Base-by-base conservation (phyloP, 768 basidiomycete genomes). In the Inosperma sp. region DNA sequence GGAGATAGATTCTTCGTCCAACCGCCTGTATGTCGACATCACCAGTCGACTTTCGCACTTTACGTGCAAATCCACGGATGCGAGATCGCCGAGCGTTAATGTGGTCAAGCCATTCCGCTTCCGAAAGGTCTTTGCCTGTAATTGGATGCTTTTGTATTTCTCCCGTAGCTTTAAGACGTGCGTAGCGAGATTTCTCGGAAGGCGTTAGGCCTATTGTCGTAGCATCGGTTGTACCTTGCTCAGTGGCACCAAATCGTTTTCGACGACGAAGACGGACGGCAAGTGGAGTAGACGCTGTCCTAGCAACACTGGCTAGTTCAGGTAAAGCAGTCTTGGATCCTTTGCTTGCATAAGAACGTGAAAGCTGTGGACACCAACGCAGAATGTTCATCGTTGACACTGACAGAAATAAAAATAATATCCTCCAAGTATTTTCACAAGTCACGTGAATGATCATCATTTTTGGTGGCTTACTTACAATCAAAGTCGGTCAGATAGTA, bases 1-100 rank as follows among this genome's bases (percentile, higher is more conserved):
- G 93, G 30, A 97, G 84, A 71, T 93, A 96, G 19, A 96, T 76
- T 56, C 82, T 82, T 59, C 86, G 82, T 48, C 88, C 93, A 48
- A 91, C 78, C 48, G 92, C 79, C 56, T 77, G 70, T 7, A 72
- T 70, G 41, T 77, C 71, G 40, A 65, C 60, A 26, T 52, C 60
- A 33, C 75, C 68, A 13, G 74, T 76, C 12, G 65, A 58, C 33
- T 64, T 64, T 53, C 70, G 66, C 31, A 71, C 69, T 25, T 66
- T 68, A 46, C 70, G 70, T 47, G 72, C 68, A 55, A 84, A 68
- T 66, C 88, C 88, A 57, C 88, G 88, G 43, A 89, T 62, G 16
- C 88, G 80, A 26, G 77, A 73, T 52, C 87, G 77, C 27, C 78
- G 75, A 21, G 70, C 67, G 62, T 86, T 80, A 51, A 83, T 67